Conservation (phyloP, 345 rosid genomes). For the Brassica cretica region DNA sequence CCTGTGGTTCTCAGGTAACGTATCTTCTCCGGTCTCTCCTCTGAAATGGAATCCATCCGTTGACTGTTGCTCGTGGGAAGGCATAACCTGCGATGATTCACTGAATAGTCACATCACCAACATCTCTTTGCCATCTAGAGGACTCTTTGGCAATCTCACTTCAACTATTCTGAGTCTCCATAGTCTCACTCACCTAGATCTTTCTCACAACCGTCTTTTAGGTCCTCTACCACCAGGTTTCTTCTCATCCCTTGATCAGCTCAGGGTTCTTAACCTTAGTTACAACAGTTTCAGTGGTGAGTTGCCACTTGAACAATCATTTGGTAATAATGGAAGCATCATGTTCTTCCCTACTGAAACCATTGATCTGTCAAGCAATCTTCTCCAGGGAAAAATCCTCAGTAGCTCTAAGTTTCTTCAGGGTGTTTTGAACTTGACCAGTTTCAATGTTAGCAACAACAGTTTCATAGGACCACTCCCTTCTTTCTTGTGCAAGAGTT, state of each 20-base stretch:
- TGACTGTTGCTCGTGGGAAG: constrained; percentile 77
- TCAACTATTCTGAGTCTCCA: constrained; percentile 44
- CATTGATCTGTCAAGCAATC: constrained; percentile 68
- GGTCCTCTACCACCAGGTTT: constrained; percentile 54
- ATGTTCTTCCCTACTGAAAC: constrained; percentile 29
- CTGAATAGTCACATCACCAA: constrained; percentile 41
- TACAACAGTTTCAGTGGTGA: constrained; percentile 46
- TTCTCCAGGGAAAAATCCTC: constrained; percentile 51
- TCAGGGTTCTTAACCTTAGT: constrained; percentile 47
- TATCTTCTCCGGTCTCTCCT: constrained; percentile 35
- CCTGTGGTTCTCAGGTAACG: constrained; percentile 39
- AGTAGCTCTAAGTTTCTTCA: constrained; percentile 36
- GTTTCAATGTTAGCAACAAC: constrained; percentile 70
- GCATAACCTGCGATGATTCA: constrained; percentile 49
- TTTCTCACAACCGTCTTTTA: constrained; percentile 58
- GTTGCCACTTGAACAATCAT: constrained; percentile 43
- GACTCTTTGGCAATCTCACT: constrained; percentile 49
- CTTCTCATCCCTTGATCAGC: constrained; percentile 45
- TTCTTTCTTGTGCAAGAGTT: constrained; percentile 52
- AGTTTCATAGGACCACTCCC: constrained; percentile 63
- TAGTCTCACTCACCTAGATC: constrained; percentile 51
- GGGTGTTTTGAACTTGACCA: constrained; percentile 47
- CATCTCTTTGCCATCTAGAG: constrained; percentile 52
- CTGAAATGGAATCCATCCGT: constrained; percentile 45
- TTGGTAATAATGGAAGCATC: background rate